Percentiles rank a stretch among this genome's conserved stretches.
phyloP scores from a whole-genome alignment of 2,329 filamentous ascomycete species.

The Ophiosphaerella herpotricha region DNA sequence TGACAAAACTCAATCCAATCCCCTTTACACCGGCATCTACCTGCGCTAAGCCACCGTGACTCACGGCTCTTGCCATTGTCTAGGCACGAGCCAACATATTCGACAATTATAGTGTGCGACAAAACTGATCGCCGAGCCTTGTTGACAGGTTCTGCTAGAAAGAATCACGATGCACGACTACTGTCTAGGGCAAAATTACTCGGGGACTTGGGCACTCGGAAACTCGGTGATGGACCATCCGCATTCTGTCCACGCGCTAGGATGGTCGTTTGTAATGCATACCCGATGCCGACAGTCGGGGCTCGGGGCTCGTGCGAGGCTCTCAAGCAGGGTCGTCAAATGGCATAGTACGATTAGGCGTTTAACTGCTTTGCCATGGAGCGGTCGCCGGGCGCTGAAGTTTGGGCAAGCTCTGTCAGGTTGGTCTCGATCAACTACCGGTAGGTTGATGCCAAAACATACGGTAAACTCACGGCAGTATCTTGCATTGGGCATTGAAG shows the following conservation, averaged over 20 bases:
- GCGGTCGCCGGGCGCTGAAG: not conserved
- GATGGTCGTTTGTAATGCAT: conserved; percentile 4
- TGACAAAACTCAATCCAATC: no score
- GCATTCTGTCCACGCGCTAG: conserved; percentile 20
- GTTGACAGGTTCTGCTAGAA: not conserved
- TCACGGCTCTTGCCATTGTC: not conserved
- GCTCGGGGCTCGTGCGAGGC: no score
- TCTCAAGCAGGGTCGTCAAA: not conserved
- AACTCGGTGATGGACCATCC: conserved; percentile 24
- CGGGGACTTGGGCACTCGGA: conserved; percentile 14
- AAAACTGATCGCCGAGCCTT: conserved; percentile 3
- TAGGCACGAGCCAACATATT: not conserved
- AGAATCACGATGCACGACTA: not conserved
- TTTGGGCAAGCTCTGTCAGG: not conserved
- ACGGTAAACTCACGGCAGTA: not conserved
- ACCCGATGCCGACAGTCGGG: conserved; percentile 8
- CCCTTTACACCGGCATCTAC: no score
- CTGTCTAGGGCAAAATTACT: conserved; percentile 21
- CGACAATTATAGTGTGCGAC: no score
- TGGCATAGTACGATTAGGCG: not conserved
- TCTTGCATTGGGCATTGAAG: not conserved
- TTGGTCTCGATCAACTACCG: not conserved
- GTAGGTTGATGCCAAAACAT: conserved; percentile 3
- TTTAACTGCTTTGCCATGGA: not conserved
- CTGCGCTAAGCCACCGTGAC: not conserved